A percentile compares a stretch with the other conserved stretches of the same genome.
Evolutionary conservation across 2,329 filamentous ascomycete species (phyloP).

Genomic region (Phaeosphaeriaceae sp.): DNA sequence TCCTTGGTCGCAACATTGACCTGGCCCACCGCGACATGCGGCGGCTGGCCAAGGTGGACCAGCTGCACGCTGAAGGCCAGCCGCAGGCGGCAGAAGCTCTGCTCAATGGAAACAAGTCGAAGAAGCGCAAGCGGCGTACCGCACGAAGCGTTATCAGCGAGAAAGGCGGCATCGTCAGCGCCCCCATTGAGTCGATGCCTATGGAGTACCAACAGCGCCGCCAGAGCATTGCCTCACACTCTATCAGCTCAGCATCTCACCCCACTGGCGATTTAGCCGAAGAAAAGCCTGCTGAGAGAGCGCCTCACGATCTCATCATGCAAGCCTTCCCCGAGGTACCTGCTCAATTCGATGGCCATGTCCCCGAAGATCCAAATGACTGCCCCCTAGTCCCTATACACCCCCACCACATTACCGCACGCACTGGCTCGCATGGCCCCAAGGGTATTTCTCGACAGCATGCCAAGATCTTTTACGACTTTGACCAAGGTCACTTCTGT

Average conservation of each 20-base stretch:
- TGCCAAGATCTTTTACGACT: constrained; percentile 74
- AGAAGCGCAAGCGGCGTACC: constrained; percentile 57
- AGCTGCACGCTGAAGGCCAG: constrained; percentile 34
- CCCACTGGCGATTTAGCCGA: constrained; percentile 42
- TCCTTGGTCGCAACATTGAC: constrained; percentile 72
- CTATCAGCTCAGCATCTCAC: constrained; percentile 58
- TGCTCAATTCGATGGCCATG: constrained; percentile 63
- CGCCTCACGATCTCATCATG: constrained; percentile 45
- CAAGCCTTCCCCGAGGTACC: constrained; percentile 43
- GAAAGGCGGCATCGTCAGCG: constrained; percentile 68
- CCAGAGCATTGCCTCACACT: constrained; percentile 53
- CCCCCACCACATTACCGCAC: constrained; percentile 56
- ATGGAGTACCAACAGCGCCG: constrained; percentile 44
- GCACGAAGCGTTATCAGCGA: constrained; percentile 69
- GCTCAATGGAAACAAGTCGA: constrained; percentile 30
- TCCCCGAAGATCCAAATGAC: constrained; percentile 64
- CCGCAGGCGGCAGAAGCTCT: constrained; percentile 29
- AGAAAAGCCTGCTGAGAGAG: constrained; percentile 37
- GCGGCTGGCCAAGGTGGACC: constrained; percentile 49
- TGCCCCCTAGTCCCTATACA: constrained; percentile 75
- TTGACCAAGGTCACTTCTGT: constrained; percentile 67
- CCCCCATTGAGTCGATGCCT: constrained; percentile 41
- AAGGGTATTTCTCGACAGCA: constrained; percentile 78
- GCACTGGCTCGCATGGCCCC: constrained; percentile 64
- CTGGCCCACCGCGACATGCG: constrained; percentile 57